phyloP scores from a whole-genome alignment of 768 basidiomycete genomes.

The Boletus reticuloceps region DNA sequence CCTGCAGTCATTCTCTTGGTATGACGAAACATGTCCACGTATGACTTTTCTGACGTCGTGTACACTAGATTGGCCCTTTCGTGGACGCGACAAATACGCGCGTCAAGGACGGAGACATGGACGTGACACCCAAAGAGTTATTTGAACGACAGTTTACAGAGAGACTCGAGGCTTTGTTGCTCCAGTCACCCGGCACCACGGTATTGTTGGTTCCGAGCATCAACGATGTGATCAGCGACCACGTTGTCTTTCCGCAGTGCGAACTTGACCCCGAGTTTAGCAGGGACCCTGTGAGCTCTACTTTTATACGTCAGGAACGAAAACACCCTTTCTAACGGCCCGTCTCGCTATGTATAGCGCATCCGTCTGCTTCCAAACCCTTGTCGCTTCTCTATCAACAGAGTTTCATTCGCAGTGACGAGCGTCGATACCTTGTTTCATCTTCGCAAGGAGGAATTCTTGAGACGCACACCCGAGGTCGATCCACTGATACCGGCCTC shows the following conservation, averaged over 20 bases:
- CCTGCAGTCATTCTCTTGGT: constrained; percentile 83
- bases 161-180: constrained; percentile 55
- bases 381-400: constrained; percentile 80
- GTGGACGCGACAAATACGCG: constrained; percentile 73
- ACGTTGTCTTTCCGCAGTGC: constrained; percentile 84
- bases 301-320: neutral
- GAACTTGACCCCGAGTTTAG: constrained; percentile 47
- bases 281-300: constrained; percentile 49
- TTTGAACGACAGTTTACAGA: constrained; percentile 65
- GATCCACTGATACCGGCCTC: constrained; percentile 45
- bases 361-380: constrained; percentile 87
- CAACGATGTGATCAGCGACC: constrained; percentile 74
- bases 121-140: constrained; percentile 58
- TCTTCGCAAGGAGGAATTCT: constrained; percentile 78
- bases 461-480: constrained; percentile 63
- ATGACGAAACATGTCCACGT: constrained; percentile 11
- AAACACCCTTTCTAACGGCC: neutral
- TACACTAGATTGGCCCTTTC: constrained; percentile 83
- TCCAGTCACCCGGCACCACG: constrained; percentile 61
- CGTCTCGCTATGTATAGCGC: constrained; percentile 43
- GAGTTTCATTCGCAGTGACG: constrained; percentile 72
- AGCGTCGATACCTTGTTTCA: constrained; percentile 90
- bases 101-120: constrained; percentile 73
- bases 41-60: neutral
- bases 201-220: constrained; percentile 82